phyloP scores from a whole-genome alignment of 116 monocot species.

The Phalaenopsis hybrid region DNA sequence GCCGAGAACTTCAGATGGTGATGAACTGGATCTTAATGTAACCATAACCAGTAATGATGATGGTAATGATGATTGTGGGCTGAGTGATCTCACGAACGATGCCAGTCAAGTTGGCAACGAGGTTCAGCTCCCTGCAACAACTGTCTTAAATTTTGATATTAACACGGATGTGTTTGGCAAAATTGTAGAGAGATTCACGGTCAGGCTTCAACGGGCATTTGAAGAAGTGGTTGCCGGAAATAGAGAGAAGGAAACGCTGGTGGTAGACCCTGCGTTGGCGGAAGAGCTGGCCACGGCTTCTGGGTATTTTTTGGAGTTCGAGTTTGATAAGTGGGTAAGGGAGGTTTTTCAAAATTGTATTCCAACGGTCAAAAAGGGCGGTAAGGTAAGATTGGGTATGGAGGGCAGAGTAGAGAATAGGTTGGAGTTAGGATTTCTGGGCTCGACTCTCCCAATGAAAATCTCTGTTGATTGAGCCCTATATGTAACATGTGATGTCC shows the following conservation, averaged over 20 bases:
- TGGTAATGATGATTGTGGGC: constrained; percentile 9
- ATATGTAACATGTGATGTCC: neutral
- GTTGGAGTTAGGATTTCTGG: constrained; percentile 36
- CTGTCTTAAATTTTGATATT: constrained; percentile 13
- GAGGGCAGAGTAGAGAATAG: constrained; percentile 37
- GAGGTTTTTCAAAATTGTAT: constrained; percentile 61
- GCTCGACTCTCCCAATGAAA: constrained; percentile 52
- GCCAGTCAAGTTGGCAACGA: neutral
- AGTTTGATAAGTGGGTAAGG: constrained; percentile 62
- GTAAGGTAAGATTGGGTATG: constrained; percentile 47
- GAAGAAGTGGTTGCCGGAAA: constrained; percentile 12
- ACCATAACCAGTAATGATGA: constrained; percentile 13
- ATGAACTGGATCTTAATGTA: neutral
- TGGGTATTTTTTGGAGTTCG: constrained; percentile 42
- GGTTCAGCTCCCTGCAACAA: neutral
- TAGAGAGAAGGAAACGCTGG: constrained; percentile 9
- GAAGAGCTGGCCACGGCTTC: constrained; percentile 31
- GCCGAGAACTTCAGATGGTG: constrained; percentile 3
- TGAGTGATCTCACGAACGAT: constrained; percentile 39
- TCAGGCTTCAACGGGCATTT: constrained; percentile 24
- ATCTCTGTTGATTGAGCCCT: constrained; percentile 32
- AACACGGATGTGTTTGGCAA: neutral
- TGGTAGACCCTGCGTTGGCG: constrained; percentile 24
- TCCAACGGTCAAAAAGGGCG: constrained; percentile 47
- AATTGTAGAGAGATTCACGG: constrained; percentile 18